A percentile compares a stretch with the other conserved stretches of the same genome.
phyloP scores from a whole-genome alignment of 176 grass and related monocot genomes.

The Urochloa ruziziensis region DNA sequence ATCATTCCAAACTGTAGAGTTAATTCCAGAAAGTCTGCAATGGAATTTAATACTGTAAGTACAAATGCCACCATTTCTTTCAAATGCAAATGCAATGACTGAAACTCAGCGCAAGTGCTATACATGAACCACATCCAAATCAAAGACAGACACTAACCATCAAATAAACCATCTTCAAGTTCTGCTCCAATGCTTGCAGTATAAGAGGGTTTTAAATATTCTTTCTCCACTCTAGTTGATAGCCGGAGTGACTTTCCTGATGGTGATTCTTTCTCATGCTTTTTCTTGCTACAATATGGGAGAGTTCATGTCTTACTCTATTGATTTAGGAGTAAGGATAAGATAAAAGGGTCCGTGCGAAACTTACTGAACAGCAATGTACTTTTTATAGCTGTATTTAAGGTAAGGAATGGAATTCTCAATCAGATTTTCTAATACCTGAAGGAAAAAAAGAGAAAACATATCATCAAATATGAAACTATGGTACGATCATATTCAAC shows the following conservation, averaged over 20 bases:
- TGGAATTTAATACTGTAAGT: constrained; percentile 26
- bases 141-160: constrained; percentile 57
- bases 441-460: constrained; percentile 19
- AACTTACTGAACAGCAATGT: constrained; percentile 93
- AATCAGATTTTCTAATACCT: constrained; percentile 95
- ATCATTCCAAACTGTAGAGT: constrained; percentile 99
- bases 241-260: constrained; percentile 56
- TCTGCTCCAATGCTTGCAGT: constrained; percentile 83
- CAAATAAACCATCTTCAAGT: constrained; percentile 98
- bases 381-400: constrained; percentile 96
- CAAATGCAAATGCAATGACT: neutral
- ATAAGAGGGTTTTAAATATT: constrained; percentile 91
- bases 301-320: constrained; percentile 10
- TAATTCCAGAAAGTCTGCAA: constrained; percentile 85
- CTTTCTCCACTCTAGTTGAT: constrained; percentile 94
- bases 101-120: neutral
- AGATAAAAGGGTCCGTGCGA: constrained; percentile 11
- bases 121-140: constrained; percentile 19
- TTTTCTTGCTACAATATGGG: constrained; percentile 80
- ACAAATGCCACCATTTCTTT: neutral
- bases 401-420: constrained; percentile 97
- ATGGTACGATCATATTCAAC: neutral
- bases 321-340: constrained; percentile 8
- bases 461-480: constrained; percentile 21
- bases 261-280: constrained; percentile 71